phyloP scores from a whole-genome alignment of 2,329 filamentous ascomycete species.

The Domatiomyces globalis region DNA sequence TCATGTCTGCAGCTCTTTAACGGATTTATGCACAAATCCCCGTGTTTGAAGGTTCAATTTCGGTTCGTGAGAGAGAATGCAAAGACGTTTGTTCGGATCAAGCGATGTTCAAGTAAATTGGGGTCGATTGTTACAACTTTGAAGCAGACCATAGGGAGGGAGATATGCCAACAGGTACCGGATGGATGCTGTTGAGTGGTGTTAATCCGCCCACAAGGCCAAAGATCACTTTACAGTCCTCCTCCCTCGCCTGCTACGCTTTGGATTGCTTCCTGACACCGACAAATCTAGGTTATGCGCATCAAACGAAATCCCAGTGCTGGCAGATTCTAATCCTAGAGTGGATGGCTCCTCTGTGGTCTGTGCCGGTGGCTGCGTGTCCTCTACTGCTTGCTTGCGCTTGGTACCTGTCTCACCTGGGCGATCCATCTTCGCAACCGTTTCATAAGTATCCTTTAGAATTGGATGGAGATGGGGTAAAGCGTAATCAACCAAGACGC shows the following conservation, averaged over 20 bases:
- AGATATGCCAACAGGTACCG: too few relatives aligned
- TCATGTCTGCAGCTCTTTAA: too few relatives aligned
- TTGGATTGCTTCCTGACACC: neutral
- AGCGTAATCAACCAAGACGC: constrained; percentile 4
- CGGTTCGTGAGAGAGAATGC: too few relatives aligned
- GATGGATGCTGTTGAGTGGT: too few relatives aligned
- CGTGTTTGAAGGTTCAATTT: too few relatives aligned
- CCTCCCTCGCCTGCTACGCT: neutral
- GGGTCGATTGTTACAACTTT: too few relatives aligned
- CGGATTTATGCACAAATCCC: too few relatives aligned
- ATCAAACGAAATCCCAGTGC: constrained; percentile 3
- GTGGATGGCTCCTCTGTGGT: neutral
- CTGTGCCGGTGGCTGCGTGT: neutral
- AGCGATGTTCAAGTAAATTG: too few relatives aligned
- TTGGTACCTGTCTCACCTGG: constrained; percentile 2
- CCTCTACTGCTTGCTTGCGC: constrained; percentile 3
- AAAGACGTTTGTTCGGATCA: too few relatives aligned
- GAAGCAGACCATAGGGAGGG: too few relatives aligned
- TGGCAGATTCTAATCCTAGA: neutral
- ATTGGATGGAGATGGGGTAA: constrained; percentile 3
- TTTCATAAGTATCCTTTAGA: constrained; percentile 2
- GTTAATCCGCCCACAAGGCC: too few relatives aligned
- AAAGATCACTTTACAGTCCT: neutral
- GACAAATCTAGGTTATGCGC: constrained; percentile 2
- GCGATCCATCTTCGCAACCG: constrained; percentile 2